Evolutionary conservation across 2,329 filamentous ascomycete species (phyloP), one percentile per base, ranked within the genome.

Genomic region (Madurella fahalii): DNA sequence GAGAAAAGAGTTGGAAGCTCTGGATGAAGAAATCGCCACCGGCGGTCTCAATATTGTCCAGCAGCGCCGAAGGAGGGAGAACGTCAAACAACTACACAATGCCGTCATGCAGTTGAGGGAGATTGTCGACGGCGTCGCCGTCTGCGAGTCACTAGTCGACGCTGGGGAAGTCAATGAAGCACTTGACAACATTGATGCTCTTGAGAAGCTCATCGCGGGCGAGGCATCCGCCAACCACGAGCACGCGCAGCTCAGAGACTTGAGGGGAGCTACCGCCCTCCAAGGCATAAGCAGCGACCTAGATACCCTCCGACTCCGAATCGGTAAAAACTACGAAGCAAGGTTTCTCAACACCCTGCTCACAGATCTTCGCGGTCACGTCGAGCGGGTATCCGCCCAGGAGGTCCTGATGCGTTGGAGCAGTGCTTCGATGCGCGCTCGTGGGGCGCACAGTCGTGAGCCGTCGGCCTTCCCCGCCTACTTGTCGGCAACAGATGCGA

Each of bases 331-430:
- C 0, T 97, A 92, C 66, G 92, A 97, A 68, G 75, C 80, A 2
- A 85, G 86, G 43, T 95, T 97, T 64, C 77, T 94, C 31, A 82
- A 85, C 56, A 82, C 89, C 30, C 77, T 99, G 16, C 77, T 97
- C 31, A 80, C 78, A 2, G 94, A 99, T 69, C 72, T 97, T 40
- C 83, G 89, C 49, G 78, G 81, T n/a, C 94, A 99, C 68, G 78
- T 91, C 30, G 84, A 89, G 50, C 82, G 79, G 2, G 86, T 94
- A 2, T 84, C 90, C 1, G 74, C 75, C 1, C 74, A 83, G 34
- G 86, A 90, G 46, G 93, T 95, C 1, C 73, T 99, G 12, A 84
- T 89, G 63, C 82, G 94, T 61, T 96, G 93, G 90, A 89, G 87
- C 52, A 85, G 81, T 61, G 84, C 90, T 16, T 89, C 88, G 20